Percentiles rank a stretch among this genome's conserved stretches.
Evolutionary conservation across 371 early-diverging fungal genomes (phyloP).

Genomic region (Blakeslea trispora): DNA sequence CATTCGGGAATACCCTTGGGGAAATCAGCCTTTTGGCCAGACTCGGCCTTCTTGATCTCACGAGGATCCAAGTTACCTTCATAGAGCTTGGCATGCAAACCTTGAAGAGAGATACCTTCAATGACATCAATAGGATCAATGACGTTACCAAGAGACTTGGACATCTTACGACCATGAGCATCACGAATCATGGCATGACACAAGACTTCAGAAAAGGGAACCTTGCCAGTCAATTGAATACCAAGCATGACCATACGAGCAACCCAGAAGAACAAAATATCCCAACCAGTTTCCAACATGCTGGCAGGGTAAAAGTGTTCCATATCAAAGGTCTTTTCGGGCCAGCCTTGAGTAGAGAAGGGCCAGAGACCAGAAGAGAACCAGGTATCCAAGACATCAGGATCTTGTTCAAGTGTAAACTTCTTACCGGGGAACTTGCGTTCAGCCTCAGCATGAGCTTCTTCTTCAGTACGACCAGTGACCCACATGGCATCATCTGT

Average conservation of each 20-base stretch:
- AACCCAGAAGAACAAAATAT: constrained; percentile 99
- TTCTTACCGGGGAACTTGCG: constrained; percentile 71
- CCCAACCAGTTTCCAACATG: constrained; percentile 98
- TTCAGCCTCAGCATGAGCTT: constrained; percentile 77
- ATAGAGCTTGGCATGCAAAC: constrained; percentile 77
- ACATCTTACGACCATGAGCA: constrained; percentile 99
- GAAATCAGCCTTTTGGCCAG: constrained; percentile 91
- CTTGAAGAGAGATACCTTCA: constrained; percentile 85
- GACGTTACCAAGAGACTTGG: constrained; percentile 98
- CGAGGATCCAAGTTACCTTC: constrained; percentile 92
- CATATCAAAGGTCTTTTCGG: constrained; percentile 84
- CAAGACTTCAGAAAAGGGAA: constrained; percentile 95
- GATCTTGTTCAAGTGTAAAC: constrained; percentile 79
- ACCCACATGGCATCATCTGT: constrained; percentile 85
- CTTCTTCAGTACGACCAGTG: constrained; percentile 80
- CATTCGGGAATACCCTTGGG: constrained; percentile 99
- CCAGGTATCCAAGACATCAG: constrained; percentile 99
- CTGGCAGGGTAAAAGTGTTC: constrained; percentile 91
- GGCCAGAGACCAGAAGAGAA: constrained; percentile 99
- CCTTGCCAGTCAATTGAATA: constrained; percentile 90
- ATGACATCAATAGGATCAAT: constrained; percentile 99
- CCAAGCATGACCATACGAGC: constrained; percentile 99
- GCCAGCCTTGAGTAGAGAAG: constrained; percentile 98
- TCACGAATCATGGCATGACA: constrained; percentile 99
- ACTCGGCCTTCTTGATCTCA: constrained; percentile 88